Conservation (phyloP, 345 rosid genomes). For the Bruguiera gymnorhiza region DNA sequence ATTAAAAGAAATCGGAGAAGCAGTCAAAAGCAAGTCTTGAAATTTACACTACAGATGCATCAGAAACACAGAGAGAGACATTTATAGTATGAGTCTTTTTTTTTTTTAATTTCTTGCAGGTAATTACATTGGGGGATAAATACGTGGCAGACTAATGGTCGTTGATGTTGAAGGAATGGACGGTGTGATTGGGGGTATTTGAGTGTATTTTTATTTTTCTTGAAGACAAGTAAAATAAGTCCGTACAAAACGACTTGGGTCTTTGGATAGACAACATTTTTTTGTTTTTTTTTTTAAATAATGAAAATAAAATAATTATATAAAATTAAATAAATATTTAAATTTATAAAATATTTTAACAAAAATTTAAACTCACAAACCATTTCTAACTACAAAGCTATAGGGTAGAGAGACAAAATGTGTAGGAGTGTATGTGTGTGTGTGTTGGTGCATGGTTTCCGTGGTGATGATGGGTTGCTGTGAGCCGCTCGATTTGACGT, state of each 20-base stretch:
- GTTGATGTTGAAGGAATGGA: conserved; percentile 3
- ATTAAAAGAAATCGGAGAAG: neutral
- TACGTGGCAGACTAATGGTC: neutral
- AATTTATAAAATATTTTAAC: too few relatives aligned
- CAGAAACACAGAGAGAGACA: neutral
- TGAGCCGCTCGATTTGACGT: neutral
- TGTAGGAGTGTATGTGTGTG: neutral
- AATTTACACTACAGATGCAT: neutral
- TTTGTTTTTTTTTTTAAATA: too few relatives aligned
- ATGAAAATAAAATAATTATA: too few relatives aligned
- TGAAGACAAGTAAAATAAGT: neutral
- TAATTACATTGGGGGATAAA: neutral
- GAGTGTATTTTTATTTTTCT: neutral
- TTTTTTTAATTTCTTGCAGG: neutral
- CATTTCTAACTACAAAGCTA: too few relatives aligned
- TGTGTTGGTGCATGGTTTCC: neutral
- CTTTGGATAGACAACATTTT: too few relatives aligned
- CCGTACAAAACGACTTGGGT: too few relatives aligned
- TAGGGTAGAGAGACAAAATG: too few relatives aligned
- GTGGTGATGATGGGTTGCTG: neutral
- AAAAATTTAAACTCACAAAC: too few relatives aligned
- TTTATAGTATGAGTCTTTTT: neutral
- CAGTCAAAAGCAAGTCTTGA: neutral
- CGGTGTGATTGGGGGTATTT: conserved; percentile 7
- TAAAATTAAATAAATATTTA: too few relatives aligned